Percentiles rank a stretch among this genome's conserved stretches.
Conservation (phyloP, 768 basidiomycete species). For the Panaeolus papilionaceus region DNA sequence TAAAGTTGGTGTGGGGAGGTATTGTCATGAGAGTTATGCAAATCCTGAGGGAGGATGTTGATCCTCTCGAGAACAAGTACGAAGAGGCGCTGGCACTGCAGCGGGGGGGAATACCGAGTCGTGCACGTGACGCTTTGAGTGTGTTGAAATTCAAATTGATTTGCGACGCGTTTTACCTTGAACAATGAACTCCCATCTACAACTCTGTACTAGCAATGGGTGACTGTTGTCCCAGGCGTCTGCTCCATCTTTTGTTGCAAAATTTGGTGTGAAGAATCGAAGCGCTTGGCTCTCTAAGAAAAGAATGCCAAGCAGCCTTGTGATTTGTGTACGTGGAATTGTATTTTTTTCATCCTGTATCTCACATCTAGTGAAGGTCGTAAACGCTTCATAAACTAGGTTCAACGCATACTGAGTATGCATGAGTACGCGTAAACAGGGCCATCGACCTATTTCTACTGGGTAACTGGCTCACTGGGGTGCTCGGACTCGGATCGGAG, state of each 20-base stretch:
- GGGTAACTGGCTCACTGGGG: neutral
- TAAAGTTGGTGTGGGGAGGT: neutral
- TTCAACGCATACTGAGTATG: no score
- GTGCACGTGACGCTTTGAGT: no score
- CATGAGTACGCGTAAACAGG: no score
- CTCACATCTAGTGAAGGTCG: neutral
- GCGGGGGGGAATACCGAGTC: neutral
- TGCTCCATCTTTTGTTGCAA: no score
- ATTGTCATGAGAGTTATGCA: neutral
- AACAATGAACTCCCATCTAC: neutral
- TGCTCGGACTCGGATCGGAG: neutral
- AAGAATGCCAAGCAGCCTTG: neutral
- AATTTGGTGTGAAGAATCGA: neutral
- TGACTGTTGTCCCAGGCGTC: no score
- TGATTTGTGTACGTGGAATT: conserved; percentile 1
- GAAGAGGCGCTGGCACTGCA: neutral
- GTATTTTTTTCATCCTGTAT: neutral
- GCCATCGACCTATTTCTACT: no score
- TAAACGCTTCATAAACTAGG: no score
- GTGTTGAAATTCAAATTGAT: no score
- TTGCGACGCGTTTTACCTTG: neutral
- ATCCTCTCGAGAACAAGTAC: neutral
- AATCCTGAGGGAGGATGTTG: neutral
- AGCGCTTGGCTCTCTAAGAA: neutral
- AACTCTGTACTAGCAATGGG: no score